These are phyloP conservation scores for Nigrospora sphaerica DNA, from an alignment of 2,329 filamentous ascomycete genomes.

Conservation along the genomic window DNA sequence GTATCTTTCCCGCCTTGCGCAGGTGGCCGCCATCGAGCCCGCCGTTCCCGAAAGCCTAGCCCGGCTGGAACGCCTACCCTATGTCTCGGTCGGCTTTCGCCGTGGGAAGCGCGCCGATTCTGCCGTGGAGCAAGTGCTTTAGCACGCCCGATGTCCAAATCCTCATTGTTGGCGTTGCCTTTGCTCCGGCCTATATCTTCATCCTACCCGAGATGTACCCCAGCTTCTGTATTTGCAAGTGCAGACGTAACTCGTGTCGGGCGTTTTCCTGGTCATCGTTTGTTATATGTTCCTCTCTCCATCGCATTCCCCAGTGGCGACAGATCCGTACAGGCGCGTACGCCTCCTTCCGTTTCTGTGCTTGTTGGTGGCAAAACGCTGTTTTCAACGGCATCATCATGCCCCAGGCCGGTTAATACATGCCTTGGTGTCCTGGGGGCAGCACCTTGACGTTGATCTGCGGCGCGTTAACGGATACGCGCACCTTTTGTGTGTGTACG, in stretches of 20 bases:
- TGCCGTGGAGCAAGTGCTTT: conserved; percentile 29
- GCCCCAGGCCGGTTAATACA: conserved; percentile 25
- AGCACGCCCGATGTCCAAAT: conserved; percentile 16
- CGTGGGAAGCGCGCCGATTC: conserved; percentile 30
- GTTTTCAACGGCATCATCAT: conserved; percentile 28
- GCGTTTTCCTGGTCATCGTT: conserved; percentile 11
- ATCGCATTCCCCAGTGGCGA: conserved; percentile 38
- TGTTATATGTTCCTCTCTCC: conserved; percentile 42
- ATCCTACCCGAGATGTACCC: conserved; percentile 13
- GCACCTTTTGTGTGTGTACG: conserved; percentile 16
- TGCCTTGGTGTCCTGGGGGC: conserved; percentile 28
- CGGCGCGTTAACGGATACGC: conserved; percentile 23
- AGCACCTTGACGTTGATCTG: conserved; percentile 24
- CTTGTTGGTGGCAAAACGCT: conserved; percentile 23
- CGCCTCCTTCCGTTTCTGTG: conserved; percentile 31
- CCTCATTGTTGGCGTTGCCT: conserved; percentile 27
- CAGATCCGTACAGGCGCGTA: conserved; percentile 23
- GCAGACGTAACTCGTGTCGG: conserved; percentile 10
- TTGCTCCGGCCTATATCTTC: conserved; percentile 19
- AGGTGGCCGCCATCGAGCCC: conserved; percentile 36
- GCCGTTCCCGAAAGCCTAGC: conserved; percentile 29
- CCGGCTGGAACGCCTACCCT: conserved; percentile 29
- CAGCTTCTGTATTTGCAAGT: conserved; percentile 9
- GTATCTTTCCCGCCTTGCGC: not conserved
- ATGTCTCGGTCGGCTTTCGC: conserved; percentile 34